These are phyloP conservation scores for Mycothermus thermophilus DNA, from an alignment of 495 filamentous ascomycete species.

Conservation along the genomic window DNA sequence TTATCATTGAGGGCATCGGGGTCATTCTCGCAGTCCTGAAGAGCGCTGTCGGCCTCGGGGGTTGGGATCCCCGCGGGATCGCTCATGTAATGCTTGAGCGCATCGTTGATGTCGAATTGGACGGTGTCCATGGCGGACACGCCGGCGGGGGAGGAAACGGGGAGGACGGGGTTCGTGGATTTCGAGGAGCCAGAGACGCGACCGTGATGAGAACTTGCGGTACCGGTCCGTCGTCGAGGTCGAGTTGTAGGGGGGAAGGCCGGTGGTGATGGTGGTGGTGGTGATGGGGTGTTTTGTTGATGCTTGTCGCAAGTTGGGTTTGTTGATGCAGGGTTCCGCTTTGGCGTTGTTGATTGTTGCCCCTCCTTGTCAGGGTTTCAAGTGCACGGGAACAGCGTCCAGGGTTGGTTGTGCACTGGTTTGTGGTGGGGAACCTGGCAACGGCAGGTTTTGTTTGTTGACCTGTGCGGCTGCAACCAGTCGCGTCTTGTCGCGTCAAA, in stretches of 20 bases:
- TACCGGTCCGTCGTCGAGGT: not conserved
- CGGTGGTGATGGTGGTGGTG: too few species aligned
- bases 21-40: constrained; percentile 85
- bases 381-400: too few species aligned
- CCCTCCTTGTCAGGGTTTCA: constrained; percentile 8
- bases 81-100: constrained; percentile 88
- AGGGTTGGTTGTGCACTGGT: not conserved
- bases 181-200: too few species aligned
- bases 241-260: too few species aligned
- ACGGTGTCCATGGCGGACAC: constrained; percentile 54
- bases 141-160: not conserved
- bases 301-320: too few species aligned
- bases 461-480: constrained; percentile 10
- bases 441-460: constrained; percentile 31
- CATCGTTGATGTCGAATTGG: constrained; percentile 88
- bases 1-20: constrained; percentile 65
- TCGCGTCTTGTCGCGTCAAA: constrained; percentile 8
- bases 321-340: too few species aligned
- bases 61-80: constrained; percentile 73
- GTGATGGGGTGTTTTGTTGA: too few species aligned
- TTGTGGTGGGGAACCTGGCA: constrained; percentile 22
- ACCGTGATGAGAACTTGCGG: not conserved
- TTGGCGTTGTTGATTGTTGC: too few species aligned
- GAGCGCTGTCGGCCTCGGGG: constrained; percentile 69
- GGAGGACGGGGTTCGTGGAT: constrained; percentile 12